phyloP scores from a whole-genome alignment of 164 flowering plant genomes.

The Euptelea pleiosperma region DNA sequence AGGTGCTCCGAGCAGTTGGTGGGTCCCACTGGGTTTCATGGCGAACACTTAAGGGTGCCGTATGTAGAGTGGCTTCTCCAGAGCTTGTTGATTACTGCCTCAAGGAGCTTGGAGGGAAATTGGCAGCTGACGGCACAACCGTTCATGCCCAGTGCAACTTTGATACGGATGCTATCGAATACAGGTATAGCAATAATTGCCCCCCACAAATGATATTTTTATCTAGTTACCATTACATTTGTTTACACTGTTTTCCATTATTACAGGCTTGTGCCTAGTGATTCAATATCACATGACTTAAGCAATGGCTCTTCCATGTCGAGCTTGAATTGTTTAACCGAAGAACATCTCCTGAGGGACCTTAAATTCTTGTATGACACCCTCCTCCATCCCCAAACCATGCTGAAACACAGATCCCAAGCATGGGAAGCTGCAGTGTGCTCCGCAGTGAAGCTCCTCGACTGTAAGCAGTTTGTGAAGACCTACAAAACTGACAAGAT shows the following conservation, averaged over 20 bases:
- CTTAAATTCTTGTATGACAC: conserved; percentile 46
- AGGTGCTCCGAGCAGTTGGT: conserved; percentile 57
- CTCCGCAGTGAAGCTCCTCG: conserved; percentile 56
- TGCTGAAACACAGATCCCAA: conserved; percentile 31
- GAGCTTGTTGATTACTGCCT: conserved; percentile 74
- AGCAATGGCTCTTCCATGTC: background rate
- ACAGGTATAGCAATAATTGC: conserved; percentile 56
- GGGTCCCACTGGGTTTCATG: conserved; percentile 63
- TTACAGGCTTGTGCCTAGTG: conserved; percentile 44
- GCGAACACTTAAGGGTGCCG: conserved; percentile 68
- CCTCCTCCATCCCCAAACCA: conserved; percentile 50
- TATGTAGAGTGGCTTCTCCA: conserved; percentile 46
- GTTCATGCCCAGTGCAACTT: conserved; percentile 43
- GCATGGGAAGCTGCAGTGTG: conserved; percentile 22
- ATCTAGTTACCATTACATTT: no score
- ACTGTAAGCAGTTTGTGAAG: conserved; percentile 85
- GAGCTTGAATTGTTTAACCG: conserved; percentile 27
- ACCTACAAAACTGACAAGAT: conserved; percentile 36
- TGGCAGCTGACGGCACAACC: conserved; percentile 37
- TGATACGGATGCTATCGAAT: conserved; percentile 49
- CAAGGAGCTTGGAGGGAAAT: conserved; percentile 54
- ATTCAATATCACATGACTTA: background rate
- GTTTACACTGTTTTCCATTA: background rate
- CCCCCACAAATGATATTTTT: no score
- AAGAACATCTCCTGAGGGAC: conserved; percentile 43